Evolutionary conservation across 2,329 filamentous ascomycete genomes (phyloP).

Genomic region (Nigrospora osmanthi): DNA sequence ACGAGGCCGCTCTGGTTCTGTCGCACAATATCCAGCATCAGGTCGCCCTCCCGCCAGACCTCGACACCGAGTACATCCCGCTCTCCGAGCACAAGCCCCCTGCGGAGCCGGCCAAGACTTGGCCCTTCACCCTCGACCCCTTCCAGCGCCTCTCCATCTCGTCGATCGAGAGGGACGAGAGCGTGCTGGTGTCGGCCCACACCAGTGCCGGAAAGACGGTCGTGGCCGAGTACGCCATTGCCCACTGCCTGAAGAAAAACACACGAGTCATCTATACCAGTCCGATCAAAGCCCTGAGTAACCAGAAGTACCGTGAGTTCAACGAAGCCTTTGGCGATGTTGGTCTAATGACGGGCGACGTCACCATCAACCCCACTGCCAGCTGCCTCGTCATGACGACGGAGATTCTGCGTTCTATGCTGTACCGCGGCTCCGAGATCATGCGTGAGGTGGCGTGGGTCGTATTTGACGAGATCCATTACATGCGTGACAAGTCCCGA

Average conservation of each 20-base stretch:
- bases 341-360: constrained; percentile 96
- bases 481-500: constrained; percentile 87
- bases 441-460: constrained; percentile 99
- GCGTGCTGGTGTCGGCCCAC: constrained; percentile 92
- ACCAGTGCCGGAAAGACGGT: constrained; percentile 98
- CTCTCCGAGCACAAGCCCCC: constrained; percentile 92
- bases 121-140: constrained; percentile 87
- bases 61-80: constrained; percentile 91
- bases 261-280: constrained; percentile 98
- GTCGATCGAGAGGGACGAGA: constrained; percentile 93
- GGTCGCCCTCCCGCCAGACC: constrained; percentile 86
- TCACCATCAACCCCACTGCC: constrained; percentile 97
- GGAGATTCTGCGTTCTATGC: constrained; percentile 96
- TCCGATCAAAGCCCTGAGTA: constrained; percentile 97
- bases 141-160: constrained; percentile 94
- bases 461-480: constrained; percentile 97
- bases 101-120: constrained; percentile 73
- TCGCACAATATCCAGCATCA: constrained; percentile 99
- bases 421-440: constrained; percentile 96
- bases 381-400: constrained; percentile 99
- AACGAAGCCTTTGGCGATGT: constrained; percentile 93
- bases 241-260: constrained; percentile 93
- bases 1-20: constrained; percentile 69
- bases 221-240: constrained; percentile 95
- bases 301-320: constrained; percentile 98